Percentiles rank a stretch among this genome's conserved stretches.
These are phyloP conservation scores for Apiotrichum laibachii DNA, from an alignment of 1,284 basidiomycete species.

Conservation along the genomic window DNA sequence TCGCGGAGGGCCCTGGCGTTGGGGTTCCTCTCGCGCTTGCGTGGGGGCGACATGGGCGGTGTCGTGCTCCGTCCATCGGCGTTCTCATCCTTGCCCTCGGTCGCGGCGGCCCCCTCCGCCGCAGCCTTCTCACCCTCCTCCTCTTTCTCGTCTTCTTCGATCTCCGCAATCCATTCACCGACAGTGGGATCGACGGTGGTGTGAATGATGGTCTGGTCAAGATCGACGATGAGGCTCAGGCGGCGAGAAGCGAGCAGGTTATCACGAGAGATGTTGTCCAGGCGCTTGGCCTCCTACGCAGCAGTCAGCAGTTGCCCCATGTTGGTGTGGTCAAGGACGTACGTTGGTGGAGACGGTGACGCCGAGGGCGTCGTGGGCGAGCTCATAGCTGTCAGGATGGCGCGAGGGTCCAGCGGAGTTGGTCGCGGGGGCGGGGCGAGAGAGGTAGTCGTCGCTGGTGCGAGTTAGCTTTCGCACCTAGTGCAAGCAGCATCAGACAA, in stretches of 20 bases:
- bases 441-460: constrained; percentile 75
- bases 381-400: constrained; percentile 43
- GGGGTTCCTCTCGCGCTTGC: constrained; percentile 38
- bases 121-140: constrained; percentile 33
- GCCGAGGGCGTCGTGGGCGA: constrained; percentile 48
- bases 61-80: constrained; percentile 25
- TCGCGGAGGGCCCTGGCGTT: constrained; percentile 63
- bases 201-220: constrained; percentile 98
- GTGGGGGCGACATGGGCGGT: constrained; percentile 21
- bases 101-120: neutral
- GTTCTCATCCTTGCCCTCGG: constrained; percentile 37
- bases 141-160: constrained; percentile 51
- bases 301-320: constrained; percentile 4
- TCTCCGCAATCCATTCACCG: constrained; percentile 91
- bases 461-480: neutral
- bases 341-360: constrained; percentile 53
- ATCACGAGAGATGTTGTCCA: constrained; percentile 76
- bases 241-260: constrained; percentile 72
- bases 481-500: neutral
- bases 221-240: constrained; percentile 92
- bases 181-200: constrained; percentile 98
- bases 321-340: constrained; percentile 9
- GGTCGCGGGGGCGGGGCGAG: constrained; percentile 72
- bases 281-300: constrained; percentile 75
- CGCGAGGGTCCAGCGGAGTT: constrained; percentile 54